These are phyloP conservation scores for Cinnamomum chago DNA, from an alignment of 164 flowering plant species.

Conservation along the genomic window DNA sequence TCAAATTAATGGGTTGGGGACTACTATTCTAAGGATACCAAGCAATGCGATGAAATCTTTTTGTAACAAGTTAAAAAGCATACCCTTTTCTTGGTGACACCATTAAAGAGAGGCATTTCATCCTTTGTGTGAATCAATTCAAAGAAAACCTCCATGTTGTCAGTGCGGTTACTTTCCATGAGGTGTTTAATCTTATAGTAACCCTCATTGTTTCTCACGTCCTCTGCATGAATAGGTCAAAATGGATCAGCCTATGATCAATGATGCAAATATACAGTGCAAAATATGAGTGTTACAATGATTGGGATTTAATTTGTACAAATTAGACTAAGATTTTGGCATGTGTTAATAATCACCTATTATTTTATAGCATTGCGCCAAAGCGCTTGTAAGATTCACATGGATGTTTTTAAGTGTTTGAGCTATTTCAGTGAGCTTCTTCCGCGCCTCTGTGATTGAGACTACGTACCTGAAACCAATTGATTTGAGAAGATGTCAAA, in stretches of 20 bases:
- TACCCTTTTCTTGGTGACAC: slow-evolving; percentile 53
- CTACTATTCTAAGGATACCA: too few relatives aligned
- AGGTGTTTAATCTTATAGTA: slow-evolving; percentile 36
- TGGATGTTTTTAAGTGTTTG: slow-evolving; percentile 52
- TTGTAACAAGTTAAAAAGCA: background rate
- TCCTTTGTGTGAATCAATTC: slow-evolving; percentile 47
- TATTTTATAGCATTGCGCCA: slow-evolving; percentile 33
- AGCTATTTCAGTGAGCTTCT: slow-evolving; percentile 73
- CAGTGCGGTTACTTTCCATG: slow-evolving; percentile 46
- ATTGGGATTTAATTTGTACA: background rate
- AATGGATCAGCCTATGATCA: too few relatives aligned
- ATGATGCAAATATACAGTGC: too few relatives aligned
- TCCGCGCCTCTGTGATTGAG: slow-evolving; percentile 54
- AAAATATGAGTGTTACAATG: too few relatives aligned
- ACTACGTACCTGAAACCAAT: background rate
- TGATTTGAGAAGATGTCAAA: background rate
- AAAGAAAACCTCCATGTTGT: slow-evolving; percentile 59
- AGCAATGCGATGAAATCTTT: background rate
- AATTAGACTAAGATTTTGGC: background rate
- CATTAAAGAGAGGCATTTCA: slow-evolving; percentile 54
- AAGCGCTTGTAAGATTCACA: slow-evolving; percentile 39
- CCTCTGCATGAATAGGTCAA: slow-evolving; percentile 30
- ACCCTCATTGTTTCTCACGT: slow-evolving; percentile 37
- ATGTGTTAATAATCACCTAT: slow-evolving; percentile 35
- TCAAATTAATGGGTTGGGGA: too few relatives aligned